phyloP scores from a whole-genome alignment of 139 green algal species.

The Edaphochlamys debaryana region DNA sequence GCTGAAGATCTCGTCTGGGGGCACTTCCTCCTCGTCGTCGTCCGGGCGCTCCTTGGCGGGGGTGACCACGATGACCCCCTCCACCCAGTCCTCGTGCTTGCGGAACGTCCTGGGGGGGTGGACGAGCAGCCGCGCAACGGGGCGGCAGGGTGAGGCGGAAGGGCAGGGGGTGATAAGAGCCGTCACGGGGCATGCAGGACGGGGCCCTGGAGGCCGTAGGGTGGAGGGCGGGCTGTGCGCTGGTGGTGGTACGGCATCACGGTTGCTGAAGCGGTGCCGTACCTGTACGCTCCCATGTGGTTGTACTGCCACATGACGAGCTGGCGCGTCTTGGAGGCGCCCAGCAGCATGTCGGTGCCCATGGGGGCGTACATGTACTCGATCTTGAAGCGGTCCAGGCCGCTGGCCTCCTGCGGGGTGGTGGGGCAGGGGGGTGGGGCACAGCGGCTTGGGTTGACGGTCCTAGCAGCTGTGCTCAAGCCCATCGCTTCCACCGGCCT shows the following conservation, averaged over 20 bases:
- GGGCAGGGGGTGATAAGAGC: neutral
- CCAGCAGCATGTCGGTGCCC: conserved; percentile 71
- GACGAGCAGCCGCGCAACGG: too few relatives aligned
- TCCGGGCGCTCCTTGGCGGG: conserved; percentile 4
- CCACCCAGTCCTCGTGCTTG: conserved; percentile 68
- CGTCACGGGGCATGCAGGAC: too few relatives aligned
- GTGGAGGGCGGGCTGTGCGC: too few relatives aligned
- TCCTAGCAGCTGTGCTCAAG: too few relatives aligned
- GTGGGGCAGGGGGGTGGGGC: neutral
- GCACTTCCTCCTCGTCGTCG: conserved; percentile 38
- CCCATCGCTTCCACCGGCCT: too few relatives aligned
- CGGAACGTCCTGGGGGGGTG: conserved; percentile 67
- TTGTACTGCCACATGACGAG: conserved; percentile 79
- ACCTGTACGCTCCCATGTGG: conserved; percentile 64
- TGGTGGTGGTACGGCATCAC: too few relatives aligned
- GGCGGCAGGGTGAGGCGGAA: neutral
- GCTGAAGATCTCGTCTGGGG: conserved; percentile 56
- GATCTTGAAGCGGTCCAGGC: conserved; percentile 52
- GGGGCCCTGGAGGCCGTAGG: too few relatives aligned
- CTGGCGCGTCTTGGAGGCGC: conserved; percentile 55
- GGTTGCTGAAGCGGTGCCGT: too few relatives aligned
- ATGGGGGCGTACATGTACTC: conserved; percentile 63
- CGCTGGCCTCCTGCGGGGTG: conserved; percentile 17
- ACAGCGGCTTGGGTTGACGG: too few relatives aligned
- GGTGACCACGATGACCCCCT: conserved; percentile 64